Base-by-base conservation (phyloP, 331 rosid genomes). In the Cydonia oblonga region DNA sequence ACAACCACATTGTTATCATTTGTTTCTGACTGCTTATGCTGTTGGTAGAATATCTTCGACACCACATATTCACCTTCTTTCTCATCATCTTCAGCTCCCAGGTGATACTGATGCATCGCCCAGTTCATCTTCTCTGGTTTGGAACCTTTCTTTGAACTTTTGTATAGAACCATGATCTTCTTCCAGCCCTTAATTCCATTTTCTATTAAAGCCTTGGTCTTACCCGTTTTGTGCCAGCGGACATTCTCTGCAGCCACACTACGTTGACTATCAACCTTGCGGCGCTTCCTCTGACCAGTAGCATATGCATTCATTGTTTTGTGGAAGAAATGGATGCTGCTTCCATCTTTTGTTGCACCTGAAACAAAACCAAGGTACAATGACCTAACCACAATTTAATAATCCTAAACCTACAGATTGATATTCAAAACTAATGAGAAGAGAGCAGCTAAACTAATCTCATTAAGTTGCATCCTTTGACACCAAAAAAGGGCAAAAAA, bases 181-280 rank as follows among this genome's bases (percentile, higher is more conserved):
- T 89, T 93, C 61, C 83, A 93, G 63, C 98, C 96, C 75, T 80
- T 89, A 38, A 79, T 71, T 59, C 96, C 96, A 75, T 80, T 76
- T 71, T 83, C 88, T 6, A 79, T 35, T 59, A 92, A 68, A 79
- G 96, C 77, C 81, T 85, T 89, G 24, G 92, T 93, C 78, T 80
- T 91, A 24, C 98, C 98, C 0, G 98, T 93, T 87, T 93, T 93
- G 77, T 93, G 98, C 98, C 98, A 93, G 70, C 97, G 87, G 68
- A 89, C 88, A 71, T 86, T 86, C 77, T 85, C 91, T 42, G 81
- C 77, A 51, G 74, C 79, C 40, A 73, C 79, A 79, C 81, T 79
- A 63, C 72, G 72, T 54, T 84, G 73, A 70, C 73, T 81, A 66
- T 86, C 83, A 56, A 93, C 86, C 87, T 83, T 93, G 72, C 97